Evolutionary conservation across 768 basidiomycete genomes (phyloP), one percentile per base, ranked within the genome.

Genomic region (Strobilomyces echinocephalus): DNA sequence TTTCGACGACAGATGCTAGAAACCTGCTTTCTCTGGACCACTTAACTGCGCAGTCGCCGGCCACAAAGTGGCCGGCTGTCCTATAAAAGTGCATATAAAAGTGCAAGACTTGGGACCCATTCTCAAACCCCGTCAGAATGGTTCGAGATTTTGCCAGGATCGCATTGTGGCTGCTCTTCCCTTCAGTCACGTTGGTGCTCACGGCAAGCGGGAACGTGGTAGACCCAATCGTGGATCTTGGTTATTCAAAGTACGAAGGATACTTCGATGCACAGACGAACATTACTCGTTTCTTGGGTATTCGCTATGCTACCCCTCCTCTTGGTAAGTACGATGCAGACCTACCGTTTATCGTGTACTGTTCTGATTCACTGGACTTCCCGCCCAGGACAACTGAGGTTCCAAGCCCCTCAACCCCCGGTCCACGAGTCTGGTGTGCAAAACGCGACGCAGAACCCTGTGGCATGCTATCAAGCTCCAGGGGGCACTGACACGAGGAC

Each of bases 361-460:
- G 16, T 43, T 30, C 26, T n/a, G 26, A 26, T 16, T 26, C 3
- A 11, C 18, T 33, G 31, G 33, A 8, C 12, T 8, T 26, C 20
- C 12, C 6, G 8, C 9, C 8, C 21, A 69, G 67, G 61, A n/a
- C 46, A 54, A 2, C 28, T 62, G 28, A 65, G 72, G 11, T 72
- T 61, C 53, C 50, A 60, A 38, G 67, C 65, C 8, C 72, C 70
- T 45, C 64, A 65, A n/a, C 36, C 55, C 12, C 72, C 72, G 0
- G 9, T 42, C 1, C 9, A 8, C 2, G 50, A 56, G 18, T 31
- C 55, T n/a, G 61, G 56, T 10, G 49, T 68, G 3, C 70, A 73
- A 34, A 34, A 47, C 12, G 71, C 71, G 8, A 65, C 58, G 4
- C 53, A 52, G 31, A 54, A 64, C 8, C 70, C 69, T 1, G 49